phyloP scores from a whole-genome alignment of 1,139 yeast genomes.

The Lodderomyces metapsilosis region DNA sequence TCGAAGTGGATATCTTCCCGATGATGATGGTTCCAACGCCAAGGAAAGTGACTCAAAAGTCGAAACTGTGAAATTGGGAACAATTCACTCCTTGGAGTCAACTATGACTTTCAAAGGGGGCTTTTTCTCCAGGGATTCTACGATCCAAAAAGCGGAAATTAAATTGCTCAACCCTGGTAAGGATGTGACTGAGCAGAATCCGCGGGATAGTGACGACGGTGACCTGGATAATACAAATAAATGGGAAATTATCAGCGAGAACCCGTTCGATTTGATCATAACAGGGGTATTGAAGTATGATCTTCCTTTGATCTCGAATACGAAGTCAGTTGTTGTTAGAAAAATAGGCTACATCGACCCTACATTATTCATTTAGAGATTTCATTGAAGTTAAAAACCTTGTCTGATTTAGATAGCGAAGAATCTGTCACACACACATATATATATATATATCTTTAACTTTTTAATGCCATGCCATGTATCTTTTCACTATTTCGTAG shows the following conservation, averaged over 20 bases:
- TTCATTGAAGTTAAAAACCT: not conserved
- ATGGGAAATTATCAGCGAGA: slow-evolving; percentile 75
- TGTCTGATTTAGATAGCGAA: too few species aligned
- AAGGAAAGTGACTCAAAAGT: slow-evolving; percentile 21
- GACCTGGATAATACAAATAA: slow-evolving; percentile 48
- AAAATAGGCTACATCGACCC: slow-evolving; percentile 63
- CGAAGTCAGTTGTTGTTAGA: slow-evolving; percentile 61
- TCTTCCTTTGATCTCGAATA: slow-evolving; percentile 60
- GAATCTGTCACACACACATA: too few species aligned
- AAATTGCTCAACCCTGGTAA: slow-evolving; percentile 75
- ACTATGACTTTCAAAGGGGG: slow-evolving; percentile 79
- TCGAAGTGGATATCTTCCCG: slow-evolving; percentile 56
- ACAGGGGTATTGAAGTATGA: slow-evolving; percentile 80
- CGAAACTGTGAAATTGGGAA: slow-evolving; percentile 77
- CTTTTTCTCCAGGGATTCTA: slow-evolving; percentile 60
- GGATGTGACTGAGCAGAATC: slow-evolving; percentile 40
- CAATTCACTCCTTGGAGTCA: slow-evolving; percentile 63
- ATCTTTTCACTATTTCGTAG: slow-evolving; percentile 27
- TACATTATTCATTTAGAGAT: slow-evolving; percentile 12
- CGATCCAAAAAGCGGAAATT: slow-evolving; percentile 63
- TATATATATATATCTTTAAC: not conserved
- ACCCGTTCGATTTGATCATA: slow-evolving; percentile 83
- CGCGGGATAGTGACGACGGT: slow-evolving; percentile 9
- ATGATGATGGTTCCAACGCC: slow-evolving; percentile 6
- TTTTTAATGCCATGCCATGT: slow-evolving; percentile 10